A percentile compares a stretch with the other conserved stretches of the same genome.
These are phyloP conservation scores for Penicillium griseofulvum DNA, from an alignment of 2,329 filamentous ascomycete species.

Conservation along the genomic window DNA sequence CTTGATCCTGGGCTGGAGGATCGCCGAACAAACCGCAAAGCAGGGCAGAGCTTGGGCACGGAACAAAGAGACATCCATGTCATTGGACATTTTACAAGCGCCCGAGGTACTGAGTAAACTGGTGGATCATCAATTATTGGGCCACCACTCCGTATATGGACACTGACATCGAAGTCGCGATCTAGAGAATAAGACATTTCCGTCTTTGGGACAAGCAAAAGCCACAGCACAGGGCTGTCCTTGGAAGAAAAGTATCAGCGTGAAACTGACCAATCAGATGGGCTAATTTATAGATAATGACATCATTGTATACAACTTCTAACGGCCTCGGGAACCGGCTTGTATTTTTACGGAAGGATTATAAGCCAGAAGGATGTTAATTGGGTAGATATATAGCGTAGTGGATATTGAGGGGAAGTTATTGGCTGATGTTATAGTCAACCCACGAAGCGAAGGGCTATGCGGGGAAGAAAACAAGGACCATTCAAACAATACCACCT, in stretches of 20 bases:
- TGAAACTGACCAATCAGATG: neutral
- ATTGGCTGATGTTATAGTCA: too few species aligned
- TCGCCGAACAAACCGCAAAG: neutral
- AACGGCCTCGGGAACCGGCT: too few species aligned
- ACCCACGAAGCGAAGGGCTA: too few species aligned
- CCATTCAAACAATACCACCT: too few species aligned
- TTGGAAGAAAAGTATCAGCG: conserved; percentile 9
- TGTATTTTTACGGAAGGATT: too few species aligned
- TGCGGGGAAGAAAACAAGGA: too few species aligned
- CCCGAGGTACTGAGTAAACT: conserved; percentile 7
- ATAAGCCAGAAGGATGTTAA: too few species aligned
- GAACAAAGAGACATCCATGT: neutral
- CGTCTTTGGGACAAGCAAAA: too few species aligned
- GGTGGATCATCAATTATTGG: neutral
- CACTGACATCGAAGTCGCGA: neutral
- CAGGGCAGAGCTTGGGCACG: neutral
- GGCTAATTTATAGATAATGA: neutral
- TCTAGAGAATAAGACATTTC: neutral
- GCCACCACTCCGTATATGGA: conserved; percentile 4
- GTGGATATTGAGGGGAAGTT: too few species aligned
- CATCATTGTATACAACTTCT: conserved; percentile 4
- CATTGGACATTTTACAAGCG: conserved; percentile 3
- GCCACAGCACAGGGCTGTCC: too few species aligned
- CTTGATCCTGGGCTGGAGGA: neutral
- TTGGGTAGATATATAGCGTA: too few species aligned